Evolutionary conservation across 1,284 basidiomycete genomes (phyloP), one percentile per base, ranked within the genome.

Genomic region (Cryptococcus sp.): DNA sequence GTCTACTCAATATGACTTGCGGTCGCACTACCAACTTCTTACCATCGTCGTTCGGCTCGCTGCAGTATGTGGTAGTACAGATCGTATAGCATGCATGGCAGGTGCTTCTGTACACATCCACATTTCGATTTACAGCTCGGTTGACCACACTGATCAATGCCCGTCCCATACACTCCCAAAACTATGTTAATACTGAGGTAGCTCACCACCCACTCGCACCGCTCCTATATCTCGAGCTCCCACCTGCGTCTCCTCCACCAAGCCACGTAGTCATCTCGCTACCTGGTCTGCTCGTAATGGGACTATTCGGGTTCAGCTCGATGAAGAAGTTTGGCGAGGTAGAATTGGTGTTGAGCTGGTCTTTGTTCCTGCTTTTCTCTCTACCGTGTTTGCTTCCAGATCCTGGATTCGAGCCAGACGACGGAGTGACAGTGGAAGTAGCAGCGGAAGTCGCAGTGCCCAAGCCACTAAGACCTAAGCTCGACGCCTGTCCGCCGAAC

Each of bases 241-340:
- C n/a, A 15, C 41, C n/a, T 44, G 41, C 46, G 16, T 23, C 46
- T 46, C 49, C 50, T 17, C 29, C 45, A 29, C 49, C 38, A 17
- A 37, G 38, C 48, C 37, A 49, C 45, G n/a, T 40, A 17, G 62
- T 56, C 55, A 55, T 60, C 44, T 50, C 48, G 39, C 62, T 63
- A 5, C 39, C 55, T 11, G 62, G 62, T 37, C 62, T 49, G 46
- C 55, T 57, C 13, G 61, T 66, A 29, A 70, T 57, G 1, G 68
- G 68, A 45, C 64, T 68, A 47, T 66, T 58, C 49, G 66, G 64
- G 39, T 63, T 55, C 19, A 70, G 48, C 54, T 68, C 68, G 25
- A 70, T 70, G 47, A 70, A 65, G 41, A 67, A 50, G 37, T 67
- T 56, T 16, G 53, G 51, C 25, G 58, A 45, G 49, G 39, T 39